Evolutionary conservation across 495 filamentous ascomycete genomes (phyloP).

Genomic region (Lophiostoma macrostomum): DNA sequence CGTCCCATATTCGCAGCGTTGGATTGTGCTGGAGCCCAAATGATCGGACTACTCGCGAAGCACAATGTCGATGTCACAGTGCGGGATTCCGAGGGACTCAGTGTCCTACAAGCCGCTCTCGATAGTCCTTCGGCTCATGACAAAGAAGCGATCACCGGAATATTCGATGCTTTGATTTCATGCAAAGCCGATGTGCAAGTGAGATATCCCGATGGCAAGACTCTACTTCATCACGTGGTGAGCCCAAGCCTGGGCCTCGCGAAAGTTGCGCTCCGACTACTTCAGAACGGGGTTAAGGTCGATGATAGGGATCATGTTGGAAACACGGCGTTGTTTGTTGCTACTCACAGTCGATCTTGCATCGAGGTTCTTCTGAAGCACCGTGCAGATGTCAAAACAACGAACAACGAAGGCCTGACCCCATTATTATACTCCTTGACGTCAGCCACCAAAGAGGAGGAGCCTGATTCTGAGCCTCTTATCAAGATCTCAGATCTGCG

Average conservation of each 20-base stretch:
- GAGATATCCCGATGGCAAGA: constrained; percentile 13
- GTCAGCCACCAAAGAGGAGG: background rate
- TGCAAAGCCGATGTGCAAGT: constrained; percentile 6
- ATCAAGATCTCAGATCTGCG: constrained; percentile 14
- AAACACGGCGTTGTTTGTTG: constrained; percentile 11
- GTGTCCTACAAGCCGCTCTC: constrained; percentile 17
- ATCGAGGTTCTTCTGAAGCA: constrained; percentile 24
- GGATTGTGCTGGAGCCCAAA: constrained; percentile 16
- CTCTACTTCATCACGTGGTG: constrained; percentile 20
- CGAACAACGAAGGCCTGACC: constrained; percentile 11
- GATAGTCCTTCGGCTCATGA: constrained; percentile 18
- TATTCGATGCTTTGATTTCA: constrained; percentile 18
- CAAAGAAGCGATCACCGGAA: constrained; percentile 19
- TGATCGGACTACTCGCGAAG: constrained; percentile 17
- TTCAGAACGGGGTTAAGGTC: constrained; percentile 16
- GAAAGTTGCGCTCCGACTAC: constrained; percentile 12
- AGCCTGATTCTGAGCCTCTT: constrained; percentile 21
- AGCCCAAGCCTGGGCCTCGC: constrained; percentile 9
- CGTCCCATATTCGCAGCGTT: constrained; percentile 20
- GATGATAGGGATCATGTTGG: constrained; percentile 15
- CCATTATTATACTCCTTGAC: constrained; percentile 10
- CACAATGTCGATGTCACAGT: constrained; percentile 20
- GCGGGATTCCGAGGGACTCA: constrained; percentile 11
- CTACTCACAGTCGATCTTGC: constrained; percentile 13
- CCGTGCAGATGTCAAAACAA: constrained; percentile 8